Percentiles rank a stretch among this genome's conserved stretches.
These are phyloP conservation scores for Dryas alaskensis DNA, from an alignment of 306 rosid species.

Conservation along the genomic window DNA sequence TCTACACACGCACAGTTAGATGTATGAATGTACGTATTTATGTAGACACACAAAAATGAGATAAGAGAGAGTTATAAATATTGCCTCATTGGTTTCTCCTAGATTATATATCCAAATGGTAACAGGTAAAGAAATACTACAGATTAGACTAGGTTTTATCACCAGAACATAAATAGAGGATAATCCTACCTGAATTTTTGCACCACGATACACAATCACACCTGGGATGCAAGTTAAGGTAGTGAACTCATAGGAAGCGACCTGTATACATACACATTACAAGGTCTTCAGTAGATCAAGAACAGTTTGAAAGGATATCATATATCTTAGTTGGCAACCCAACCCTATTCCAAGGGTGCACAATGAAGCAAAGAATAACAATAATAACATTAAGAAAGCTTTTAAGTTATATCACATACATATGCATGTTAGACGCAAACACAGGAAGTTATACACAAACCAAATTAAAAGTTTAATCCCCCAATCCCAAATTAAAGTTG, in stretches of 20 bases:
- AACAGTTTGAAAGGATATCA: too few species aligned
- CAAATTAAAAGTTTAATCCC: not conserved
- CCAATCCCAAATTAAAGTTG: not conserved
- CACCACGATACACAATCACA: slow-evolving; percentile 85
- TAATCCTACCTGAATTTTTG: slow-evolving; percentile 80
- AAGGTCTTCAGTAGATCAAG: slow-evolving; percentile 26
- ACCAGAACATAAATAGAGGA: not conserved
- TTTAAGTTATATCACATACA: not conserved
- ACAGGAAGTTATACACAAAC: not conserved
- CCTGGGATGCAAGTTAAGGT: slow-evolving; percentile 98
- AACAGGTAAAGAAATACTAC: not conserved
- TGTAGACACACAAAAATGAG: not conserved
- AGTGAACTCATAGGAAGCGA: slow-evolving; percentile 97
- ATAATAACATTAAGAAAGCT: not conserved
- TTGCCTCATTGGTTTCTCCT: not conserved
- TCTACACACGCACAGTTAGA: not conserved
- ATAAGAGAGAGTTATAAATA: not conserved
- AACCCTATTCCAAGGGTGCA: not conserved
- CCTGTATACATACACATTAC: slow-evolving; percentile 48
- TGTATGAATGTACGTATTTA: not conserved
- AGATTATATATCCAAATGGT: not conserved
- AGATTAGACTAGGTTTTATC: not conserved
- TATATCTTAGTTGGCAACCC: not conserved
- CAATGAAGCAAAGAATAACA: not conserved
- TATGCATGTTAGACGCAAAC: not conserved